Evolutionary conservation across 228 moss, liverwort and hornwort species (phyloP), one percentile per base, ranked within the genome.

Genomic region (Sphagnum fallax): DNA sequence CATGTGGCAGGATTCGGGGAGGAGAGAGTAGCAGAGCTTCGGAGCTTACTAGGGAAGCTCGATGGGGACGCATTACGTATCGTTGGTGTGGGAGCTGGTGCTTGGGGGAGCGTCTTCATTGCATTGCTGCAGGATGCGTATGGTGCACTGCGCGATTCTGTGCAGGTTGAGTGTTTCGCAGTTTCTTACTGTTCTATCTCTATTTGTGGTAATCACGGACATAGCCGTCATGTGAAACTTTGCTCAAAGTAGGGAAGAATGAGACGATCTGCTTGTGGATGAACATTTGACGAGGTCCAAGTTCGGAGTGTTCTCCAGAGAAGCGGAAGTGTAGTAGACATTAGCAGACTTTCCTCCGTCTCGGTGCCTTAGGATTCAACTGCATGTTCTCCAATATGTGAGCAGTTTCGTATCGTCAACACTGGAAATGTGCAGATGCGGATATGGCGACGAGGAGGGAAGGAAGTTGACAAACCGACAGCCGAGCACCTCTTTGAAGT

Each of bases 91-190:
- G 97, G 93, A n/a, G 97, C 97, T 0, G 93, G 97, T 10, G 97
- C 97, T 14, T 98, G 93, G 97, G 93, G 97, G 6, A 98, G 97
- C 65, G 97, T 98, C 53, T 98, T 98, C 72, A 74, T 98, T 47
- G 97, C 97, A 53, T 91, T 93, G 93, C 73, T 98, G 66, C 97
- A 98, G 70, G 79, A 98, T 65, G 85, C 88, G 6, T 98, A 91
- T 8, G 97, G 97, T 11, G 65, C 74, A 16, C 78, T 95, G 65
- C 91, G 94, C 13, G 90, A 95, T 73, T 82, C 81, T 48, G 87
- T 91, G 8, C 94, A 95, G 89, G 93, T 93, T 61, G 60, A 16
- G 6, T 16, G 0, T 49, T n/a, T 51, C 50, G 16, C 16, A 64
- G 16, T 15, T 10, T 10, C 15, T 62, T 62, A 10, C 16, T 61